Percentiles rank a stretch among this genome's conserved stretches.
These are phyloP conservation scores for Ophiocordyceps camponoti-rufipedis DNA, from an alignment of 2,329 filamentous ascomycete species.

Conservation along the genomic window DNA sequence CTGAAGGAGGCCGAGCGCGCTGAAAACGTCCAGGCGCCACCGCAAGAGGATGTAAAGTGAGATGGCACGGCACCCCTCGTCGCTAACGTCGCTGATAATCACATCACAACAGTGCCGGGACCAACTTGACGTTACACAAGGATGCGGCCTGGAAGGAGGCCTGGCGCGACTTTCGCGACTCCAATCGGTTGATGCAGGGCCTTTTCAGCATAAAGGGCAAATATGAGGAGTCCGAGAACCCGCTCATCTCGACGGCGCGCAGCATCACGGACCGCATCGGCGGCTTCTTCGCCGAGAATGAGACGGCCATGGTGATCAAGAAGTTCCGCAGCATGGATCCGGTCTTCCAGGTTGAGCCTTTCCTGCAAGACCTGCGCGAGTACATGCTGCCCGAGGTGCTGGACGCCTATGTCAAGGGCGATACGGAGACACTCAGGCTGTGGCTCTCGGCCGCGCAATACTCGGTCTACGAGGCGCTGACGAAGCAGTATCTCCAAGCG, in stretches of 20 bases:
- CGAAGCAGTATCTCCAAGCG: conserved; percentile 85
- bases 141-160: conserved; percentile 95
- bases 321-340: conserved; percentile 95
- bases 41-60: conserved; percentile 78
- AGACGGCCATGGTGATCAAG: conserved; percentile 94
- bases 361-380: conserved; percentile 86
- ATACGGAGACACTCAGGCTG: conserved; percentile 73
- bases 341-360: conserved; percentile 83
- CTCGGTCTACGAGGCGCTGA: conserved; percentile 90
- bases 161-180: conserved; percentile 91
- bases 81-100: neutral
- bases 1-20: conserved; percentile 45
- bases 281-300: conserved; percentile 96
- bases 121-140: conserved; percentile 89
- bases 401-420: conserved; percentile 95
- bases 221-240: conserved; percentile 96
- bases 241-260: conserved; percentile 77
- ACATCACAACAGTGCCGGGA: conserved; percentile 51
- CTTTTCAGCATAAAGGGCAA: conserved; percentile 71
- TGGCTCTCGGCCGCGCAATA: conserved; percentile 96
- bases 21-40: conserved; percentile 30
- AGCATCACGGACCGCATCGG: conserved; percentile 86
- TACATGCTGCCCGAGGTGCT: conserved; percentile 96
- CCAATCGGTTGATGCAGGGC: conserved; percentile 72
- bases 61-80: conserved; percentile 10